A percentile compares a stretch with the other conserved stretches of the same genome.
These are phyloP conservation scores for Mortierella sp. DNA, from an alignment of 371 early-diverging fungal genomes.

Conservation along the genomic window DNA sequence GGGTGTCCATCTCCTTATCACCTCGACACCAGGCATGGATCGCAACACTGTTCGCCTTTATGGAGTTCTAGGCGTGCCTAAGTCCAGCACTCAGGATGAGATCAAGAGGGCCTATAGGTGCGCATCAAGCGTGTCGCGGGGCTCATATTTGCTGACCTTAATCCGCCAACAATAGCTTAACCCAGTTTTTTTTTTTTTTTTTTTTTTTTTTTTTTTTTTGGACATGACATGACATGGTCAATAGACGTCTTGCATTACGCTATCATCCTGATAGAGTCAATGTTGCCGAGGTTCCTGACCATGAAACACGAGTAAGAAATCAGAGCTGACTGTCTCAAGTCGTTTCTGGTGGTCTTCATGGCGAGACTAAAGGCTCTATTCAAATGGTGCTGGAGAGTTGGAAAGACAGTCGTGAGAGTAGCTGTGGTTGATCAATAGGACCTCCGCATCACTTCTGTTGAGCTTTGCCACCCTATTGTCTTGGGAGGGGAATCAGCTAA, in stretches of 20 bases:
- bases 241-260: slow-evolving; percentile 72
- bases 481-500: too few relatives aligned
- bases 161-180: not conserved
- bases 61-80: slow-evolving; percentile 66
- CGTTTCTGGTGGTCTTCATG: too few relatives aligned
- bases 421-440: too few relatives aligned
- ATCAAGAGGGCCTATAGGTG: slow-evolving; percentile 73
- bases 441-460: too few relatives aligned
- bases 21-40: slow-evolving; percentile 44
- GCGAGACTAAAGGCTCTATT: too few relatives aligned
- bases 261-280: slow-evolving; percentile 83
- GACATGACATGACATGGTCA: not conserved
- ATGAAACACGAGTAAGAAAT: slow-evolving; percentile 39
- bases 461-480: too few relatives aligned
- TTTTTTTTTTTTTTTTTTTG: not conserved
- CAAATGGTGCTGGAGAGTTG: not conserved
- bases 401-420: not conserved
- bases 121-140: not conserved
- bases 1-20: not conserved
- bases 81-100: slow-evolving; percentile 68
- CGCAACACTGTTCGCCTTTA: slow-evolving; percentile 62
- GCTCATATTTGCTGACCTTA: not conserved
- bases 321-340: not conserved
- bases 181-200: not conserved
- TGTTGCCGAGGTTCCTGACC: slow-evolving; percentile 39